phyloP scores from a whole-genome alignment of 768 basidiomycete genomes.

The Tricholoma flavovirens region DNA sequence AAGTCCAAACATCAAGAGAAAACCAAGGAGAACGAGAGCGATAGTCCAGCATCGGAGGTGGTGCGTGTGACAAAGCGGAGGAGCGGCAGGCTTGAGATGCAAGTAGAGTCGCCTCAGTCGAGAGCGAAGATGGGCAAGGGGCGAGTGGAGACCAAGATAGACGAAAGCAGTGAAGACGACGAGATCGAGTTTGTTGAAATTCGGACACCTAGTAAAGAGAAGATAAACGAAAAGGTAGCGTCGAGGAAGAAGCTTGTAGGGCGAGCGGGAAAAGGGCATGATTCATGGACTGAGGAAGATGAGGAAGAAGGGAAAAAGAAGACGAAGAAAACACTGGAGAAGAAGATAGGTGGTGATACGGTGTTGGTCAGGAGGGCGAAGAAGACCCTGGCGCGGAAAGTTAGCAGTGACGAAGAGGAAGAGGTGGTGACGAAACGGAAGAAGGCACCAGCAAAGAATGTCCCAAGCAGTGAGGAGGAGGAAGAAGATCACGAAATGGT shows the following conservation, averaged over 20 bases:
- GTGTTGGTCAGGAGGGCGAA: not conserved
- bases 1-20: conserved; percentile 14
- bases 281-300: conserved; percentile 13
- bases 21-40: not conserved
- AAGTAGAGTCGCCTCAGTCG: conserved; percentile 3
- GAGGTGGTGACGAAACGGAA: not conserved
- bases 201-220: not conserved
- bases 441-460: not conserved
- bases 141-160: conserved; percentile 2
- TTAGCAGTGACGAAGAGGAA: not conserved
- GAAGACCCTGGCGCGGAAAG: not conserved
- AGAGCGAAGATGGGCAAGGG: conserved; percentile 11
- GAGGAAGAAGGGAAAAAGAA: conserved; percentile 5
- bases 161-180: conserved; percentile 9
- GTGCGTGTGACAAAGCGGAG: conserved; percentile 6
- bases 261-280: conserved; percentile 8
- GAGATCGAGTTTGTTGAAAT: conserved; percentile 12
- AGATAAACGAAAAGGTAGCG: not conserved
- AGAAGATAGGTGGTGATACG: not conserved
- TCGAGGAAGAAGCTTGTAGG: conserved; percentile 13
- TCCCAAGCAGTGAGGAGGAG: not conserved
- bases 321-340: not conserved
- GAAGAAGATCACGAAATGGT: conserved; percentile 6
- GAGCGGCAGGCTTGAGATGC: conserved; percentile 5
- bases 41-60: conserved; percentile 4